Percentiles rank a stretch among this genome's conserved stretches.
These are phyloP conservation scores for Boletus reticuloceps DNA, from an alignment of 768 basidiomycete genomes.

Conservation along the genomic window DNA sequence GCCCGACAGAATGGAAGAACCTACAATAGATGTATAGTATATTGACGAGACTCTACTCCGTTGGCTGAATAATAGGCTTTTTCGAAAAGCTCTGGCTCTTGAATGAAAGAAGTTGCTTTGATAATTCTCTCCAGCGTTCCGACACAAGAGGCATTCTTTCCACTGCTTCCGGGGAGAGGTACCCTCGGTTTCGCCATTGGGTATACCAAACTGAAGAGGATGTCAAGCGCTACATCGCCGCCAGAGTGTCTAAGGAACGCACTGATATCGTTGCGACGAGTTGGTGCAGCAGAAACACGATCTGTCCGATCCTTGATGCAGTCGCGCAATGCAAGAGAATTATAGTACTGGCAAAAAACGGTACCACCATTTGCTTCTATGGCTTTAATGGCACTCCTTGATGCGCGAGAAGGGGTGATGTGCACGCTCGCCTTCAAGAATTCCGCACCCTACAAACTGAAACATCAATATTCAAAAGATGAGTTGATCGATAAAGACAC, in stretches of 20 bases:
- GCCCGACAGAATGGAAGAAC: constrained; percentile 50
- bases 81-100: constrained; percentile 32
- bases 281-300: constrained; percentile 72
- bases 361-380: constrained; percentile 81
- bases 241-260: constrained; percentile 29
- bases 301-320: constrained; percentile 72
- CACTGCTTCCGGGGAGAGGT: constrained; percentile 61
- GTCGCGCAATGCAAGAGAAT: constrained; percentile 78
- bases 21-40: constrained; percentile 14
- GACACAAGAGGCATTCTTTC: constrained; percentile 60
- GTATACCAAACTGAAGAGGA: constrained; percentile 70
- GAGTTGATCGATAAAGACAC: constrained; percentile 22
- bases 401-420: constrained; percentile 81
- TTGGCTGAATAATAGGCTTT: constrained; percentile 18
- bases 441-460: constrained; percentile 52
- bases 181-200: constrained; percentile 69
- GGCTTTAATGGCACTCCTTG: constrained; percentile 79
- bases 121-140: constrained; percentile 66
- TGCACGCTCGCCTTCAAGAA: constrained; percentile 70
- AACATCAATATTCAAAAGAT: neutral
- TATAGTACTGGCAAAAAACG: constrained; percentile 90
- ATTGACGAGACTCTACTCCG: constrained; percentile 16
- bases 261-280: constrained; percentile 85
- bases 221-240: neutral
- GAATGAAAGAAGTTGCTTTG: constrained; percentile 60